A percentile compares a stretch with the other conserved stretches of the same genome.
These are phyloP conservation scores for Mortierella sp. DNA, from an alignment of 371 early-diverging fungal species.

Conservation along the genomic window DNA sequence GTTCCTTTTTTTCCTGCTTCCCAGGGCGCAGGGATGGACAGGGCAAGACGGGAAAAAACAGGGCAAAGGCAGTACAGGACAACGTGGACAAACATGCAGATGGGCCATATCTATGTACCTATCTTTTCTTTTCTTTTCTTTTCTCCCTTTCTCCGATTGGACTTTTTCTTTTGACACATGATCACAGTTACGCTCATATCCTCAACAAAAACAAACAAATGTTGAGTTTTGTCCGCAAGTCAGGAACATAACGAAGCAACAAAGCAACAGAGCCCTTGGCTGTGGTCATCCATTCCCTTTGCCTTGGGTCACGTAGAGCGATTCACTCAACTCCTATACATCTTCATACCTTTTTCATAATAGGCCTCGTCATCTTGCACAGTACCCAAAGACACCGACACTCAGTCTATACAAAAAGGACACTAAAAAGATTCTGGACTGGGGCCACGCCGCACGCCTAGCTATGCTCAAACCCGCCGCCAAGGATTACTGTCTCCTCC, in stretches of 20 bases:
- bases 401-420: slow-evolving; percentile 63
- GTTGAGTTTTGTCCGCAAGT: neutral
- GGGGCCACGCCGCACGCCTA: slow-evolving; percentile 70
- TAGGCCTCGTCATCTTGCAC: slow-evolving; percentile 49
- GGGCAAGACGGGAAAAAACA: neutral
- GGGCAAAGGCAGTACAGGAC: neutral
- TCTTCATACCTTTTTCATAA: neutral
- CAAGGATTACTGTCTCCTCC: slow-evolving; percentile 58
- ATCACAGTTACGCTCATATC: neutral
- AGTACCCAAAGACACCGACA: slow-evolving; percentile 41
- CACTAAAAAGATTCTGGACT: slow-evolving; percentile 58
- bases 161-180: neutral
- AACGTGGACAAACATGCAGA: neutral
- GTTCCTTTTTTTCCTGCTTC: neutral
- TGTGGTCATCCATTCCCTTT: neutral
- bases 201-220: neutral
- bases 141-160: neutral
- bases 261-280: neutral
- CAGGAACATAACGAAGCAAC: neutral
- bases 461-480: slow-evolving; percentile 64
- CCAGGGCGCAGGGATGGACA: neutral
- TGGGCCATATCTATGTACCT: neutral
- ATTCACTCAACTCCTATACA: neutral
- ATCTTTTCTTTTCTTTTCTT: neutral
- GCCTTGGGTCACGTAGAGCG: neutral